Base-by-base conservation (phyloP, 768 basidiomycete genomes). In the Mrakia blollopis region DNA sequence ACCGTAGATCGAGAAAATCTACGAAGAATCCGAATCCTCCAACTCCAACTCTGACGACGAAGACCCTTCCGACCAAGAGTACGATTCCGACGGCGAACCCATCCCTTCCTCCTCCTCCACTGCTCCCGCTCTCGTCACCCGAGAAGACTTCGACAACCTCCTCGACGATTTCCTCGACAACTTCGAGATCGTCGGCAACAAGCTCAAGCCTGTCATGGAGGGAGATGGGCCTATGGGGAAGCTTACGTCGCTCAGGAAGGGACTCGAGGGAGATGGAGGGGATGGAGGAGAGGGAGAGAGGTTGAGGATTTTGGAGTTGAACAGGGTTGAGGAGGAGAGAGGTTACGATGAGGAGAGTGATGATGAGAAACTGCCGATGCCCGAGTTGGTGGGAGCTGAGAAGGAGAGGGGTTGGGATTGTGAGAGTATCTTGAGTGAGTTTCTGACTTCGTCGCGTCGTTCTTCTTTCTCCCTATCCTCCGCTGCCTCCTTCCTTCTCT, bases 151-250 rank as follows among this genome's bases (percentile, higher is more conserved):
- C 83, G 89, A 91, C 54, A 86, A 87, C 3, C 92, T 98, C 87
- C 89, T 99, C 86, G 89, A 95, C 82, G 92, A 97, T 82, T 99
- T 99, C 83, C 86, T 98, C 78, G 89, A 91, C 65, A 91, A 92
- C 80, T 98, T 91, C 81, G 95, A 98, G 81, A 85, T 93, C 23
- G 94, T 94, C 37, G 91, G 93, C 37, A 79, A 81, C 28, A 93
- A 92, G 82, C 88, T 94, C 87, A 90, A 89, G 79, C 91, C 87
- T 0, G 88, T 89, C 76, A 88, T 96, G 41, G 87, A 87, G 25
- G 92, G 92, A 5, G 88, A 89, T 67, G 90, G 88, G 0, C 90
- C 90, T 25, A 85, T 88, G 14, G 91, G 92, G 75, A 95, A 96
- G 82, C 85, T 98, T 6, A 89, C 91, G 67, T 90, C 90, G 1